These are phyloP conservation scores for Carallia brachiata DNA, from an alignment of 345 rosid species.

Conservation along the genomic window DNA sequence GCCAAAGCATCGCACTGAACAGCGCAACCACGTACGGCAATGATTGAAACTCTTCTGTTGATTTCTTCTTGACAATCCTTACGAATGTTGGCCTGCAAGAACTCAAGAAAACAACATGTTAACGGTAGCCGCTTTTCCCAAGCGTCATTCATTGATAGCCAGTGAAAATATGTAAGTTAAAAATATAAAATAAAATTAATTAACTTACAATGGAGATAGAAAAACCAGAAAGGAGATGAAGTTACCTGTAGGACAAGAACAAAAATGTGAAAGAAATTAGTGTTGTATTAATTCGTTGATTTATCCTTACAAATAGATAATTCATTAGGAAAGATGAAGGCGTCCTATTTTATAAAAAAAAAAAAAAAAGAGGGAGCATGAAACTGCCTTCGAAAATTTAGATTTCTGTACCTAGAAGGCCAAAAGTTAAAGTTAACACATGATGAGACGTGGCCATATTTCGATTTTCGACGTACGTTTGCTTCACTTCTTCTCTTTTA, in stretches of 20 bases:
- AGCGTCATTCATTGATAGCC: no score
- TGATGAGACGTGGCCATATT: slow-evolving; percentile 22
- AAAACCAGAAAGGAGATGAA: slow-evolving; percentile 32
- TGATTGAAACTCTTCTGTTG: slow-evolving; percentile 73
- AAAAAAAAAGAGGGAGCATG: no score
- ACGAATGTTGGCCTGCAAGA: slow-evolving; percentile 60
- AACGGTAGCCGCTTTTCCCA: no score
- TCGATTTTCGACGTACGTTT: not conserved
- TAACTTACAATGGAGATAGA: slow-evolving; percentile 40
- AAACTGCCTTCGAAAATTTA: not conserved
- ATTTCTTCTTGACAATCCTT: slow-evolving; percentile 61
- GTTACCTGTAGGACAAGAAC: slow-evolving; percentile 18
- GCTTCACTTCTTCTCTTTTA: not conserved
- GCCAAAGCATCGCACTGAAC: slow-evolving; percentile 66
- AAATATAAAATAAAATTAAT: not conserved
- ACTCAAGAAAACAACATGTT: no score
- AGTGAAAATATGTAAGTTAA: no score
- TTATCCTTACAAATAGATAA: no score
- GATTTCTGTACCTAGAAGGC: slow-evolving; percentile 24
- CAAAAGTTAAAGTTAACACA: slow-evolving; percentile 31
- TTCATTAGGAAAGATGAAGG: no score
- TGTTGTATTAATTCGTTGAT: no score
- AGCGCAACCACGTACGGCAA: slow-evolving; percentile 61
- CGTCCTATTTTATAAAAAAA: no score
- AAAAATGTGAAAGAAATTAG: not conserved